Percentiles rank a stretch among this genome's conserved stretches.
These are phyloP conservation scores for Podospora fimiseda DNA, from an alignment of 495 filamentous ascomycete species.

Conservation along the genomic window DNA sequence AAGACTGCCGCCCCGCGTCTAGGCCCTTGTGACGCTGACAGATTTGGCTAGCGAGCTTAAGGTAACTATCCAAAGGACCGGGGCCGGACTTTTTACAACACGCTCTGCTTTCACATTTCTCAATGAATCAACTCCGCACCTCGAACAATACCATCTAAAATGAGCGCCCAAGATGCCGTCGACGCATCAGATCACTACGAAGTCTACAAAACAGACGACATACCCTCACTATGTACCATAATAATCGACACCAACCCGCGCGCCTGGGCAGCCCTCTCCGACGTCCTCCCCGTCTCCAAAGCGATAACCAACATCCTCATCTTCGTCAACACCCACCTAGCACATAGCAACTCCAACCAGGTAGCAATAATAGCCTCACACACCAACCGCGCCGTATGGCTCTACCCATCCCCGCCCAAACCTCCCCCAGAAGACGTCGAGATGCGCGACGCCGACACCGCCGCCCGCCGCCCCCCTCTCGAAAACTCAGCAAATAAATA, in stretches of 20 bases:
- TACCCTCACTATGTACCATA: conserved; percentile 83
- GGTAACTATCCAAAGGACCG: no score
- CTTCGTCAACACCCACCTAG: conserved; percentile 93
- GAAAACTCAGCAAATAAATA: conserved; percentile 72
- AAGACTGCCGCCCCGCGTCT: neutral
- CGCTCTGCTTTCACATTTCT: no score
- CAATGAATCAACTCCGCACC: no score
- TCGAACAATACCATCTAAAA: no score
- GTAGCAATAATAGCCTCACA: conserved; percentile 91
- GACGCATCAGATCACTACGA: conserved; percentile 85
- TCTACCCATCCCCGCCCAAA: conserved; percentile 60
- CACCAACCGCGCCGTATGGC: conserved; percentile 73
- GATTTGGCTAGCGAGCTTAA: neutral
- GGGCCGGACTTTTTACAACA: no score
- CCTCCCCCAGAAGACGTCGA: conserved; percentile 33
- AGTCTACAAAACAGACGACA: conserved; percentile 52
- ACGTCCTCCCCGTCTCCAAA: conserved; percentile 73
- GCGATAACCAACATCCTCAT: conserved; percentile 86
- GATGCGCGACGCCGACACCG: conserved; percentile 35
- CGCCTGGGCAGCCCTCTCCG: conserved; percentile 76
- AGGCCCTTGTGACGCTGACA: neutral
- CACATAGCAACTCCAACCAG: conserved; percentile 86
- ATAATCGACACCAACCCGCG: conserved; percentile 95
- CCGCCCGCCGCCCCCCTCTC: conserved; percentile 27
- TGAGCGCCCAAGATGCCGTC: conserved; percentile 61